Conservation (phyloP, 371 early-diverging fungal genomes). For the Mucor mucedo region DNA sequence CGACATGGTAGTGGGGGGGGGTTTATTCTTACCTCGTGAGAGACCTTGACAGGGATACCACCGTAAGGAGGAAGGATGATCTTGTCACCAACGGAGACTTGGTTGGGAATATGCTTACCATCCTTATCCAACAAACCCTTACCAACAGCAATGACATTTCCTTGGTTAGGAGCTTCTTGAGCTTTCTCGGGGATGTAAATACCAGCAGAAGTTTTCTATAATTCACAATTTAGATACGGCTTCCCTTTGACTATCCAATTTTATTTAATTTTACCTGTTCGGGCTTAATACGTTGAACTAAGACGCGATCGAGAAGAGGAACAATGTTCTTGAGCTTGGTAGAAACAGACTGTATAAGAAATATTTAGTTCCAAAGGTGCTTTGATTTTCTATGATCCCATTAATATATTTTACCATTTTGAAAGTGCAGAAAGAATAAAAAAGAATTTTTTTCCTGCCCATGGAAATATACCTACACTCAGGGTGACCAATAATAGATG, state of each 20-base stretch:
- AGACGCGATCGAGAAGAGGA: conserved; percentile 95
- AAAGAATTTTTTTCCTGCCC: neutral
- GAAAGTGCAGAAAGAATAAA: neutral
- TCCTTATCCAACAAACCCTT: conserved; percentile 89
- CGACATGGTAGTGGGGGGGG: neutral
- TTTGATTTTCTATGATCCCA: too few species aligned
- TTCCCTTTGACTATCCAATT: neutral
- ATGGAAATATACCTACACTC: too few species aligned
- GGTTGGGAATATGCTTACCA: conserved; percentile 81
- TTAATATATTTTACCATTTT: too few species aligned
- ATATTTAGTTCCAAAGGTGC: too few species aligned
- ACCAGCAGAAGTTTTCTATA: conserved; percentile 93
- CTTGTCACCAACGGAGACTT: conserved; percentile 90
- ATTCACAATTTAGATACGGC: neutral
- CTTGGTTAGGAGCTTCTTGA: conserved; percentile 95
- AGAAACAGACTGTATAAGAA: conserved; percentile 36
- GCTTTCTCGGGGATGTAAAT: conserved; percentile 97
- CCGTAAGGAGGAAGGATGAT: conserved; percentile 95
- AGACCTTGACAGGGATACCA: conserved; percentile 91
- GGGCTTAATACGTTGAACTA: conserved; percentile 95
- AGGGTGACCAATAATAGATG: too few species aligned
- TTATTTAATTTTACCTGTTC: conserved; percentile 69
- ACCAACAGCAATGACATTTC: conserved; percentile 91
- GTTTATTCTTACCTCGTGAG: conserved; percentile 68
- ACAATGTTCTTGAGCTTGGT: conserved; percentile 55